phyloP scores from a whole-genome alignment of 257 asterid genomes.

The Verbena officinalis region DNA sequence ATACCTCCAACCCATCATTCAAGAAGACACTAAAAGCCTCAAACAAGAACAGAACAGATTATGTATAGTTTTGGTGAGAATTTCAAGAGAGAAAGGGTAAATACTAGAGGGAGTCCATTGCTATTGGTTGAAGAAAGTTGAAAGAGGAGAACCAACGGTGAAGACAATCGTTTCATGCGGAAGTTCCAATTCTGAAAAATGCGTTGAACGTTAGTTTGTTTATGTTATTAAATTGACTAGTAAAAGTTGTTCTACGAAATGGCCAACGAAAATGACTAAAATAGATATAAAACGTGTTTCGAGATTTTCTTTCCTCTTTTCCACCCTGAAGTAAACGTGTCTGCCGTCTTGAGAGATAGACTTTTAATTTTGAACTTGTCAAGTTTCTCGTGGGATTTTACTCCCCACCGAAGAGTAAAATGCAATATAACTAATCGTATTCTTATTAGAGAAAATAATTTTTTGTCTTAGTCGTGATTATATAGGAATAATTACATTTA shows the following conservation, averaged over 20 bases:
- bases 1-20: conserved; percentile 71
- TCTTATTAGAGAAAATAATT: too few species aligned
- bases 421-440: too few species aligned
- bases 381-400: neutral
- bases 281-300: neutral
- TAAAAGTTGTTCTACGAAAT: conserved; percentile 13
- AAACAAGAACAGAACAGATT: conserved; percentile 1
- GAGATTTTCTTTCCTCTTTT: too few species aligned
- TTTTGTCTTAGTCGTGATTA: too few species aligned
- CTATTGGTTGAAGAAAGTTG: neutral
- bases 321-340: neutral
- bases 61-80: neutral
- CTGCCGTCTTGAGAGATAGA: neutral
- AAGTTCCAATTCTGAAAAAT: conserved; percentile 27
- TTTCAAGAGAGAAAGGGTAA: neutral
- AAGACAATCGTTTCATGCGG: conserved; percentile 2
- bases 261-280: neutral
- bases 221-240: conserved; percentile 21
- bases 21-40: conserved; percentile 10
- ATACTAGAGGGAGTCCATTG: conserved; percentile 16
- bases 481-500: too few species aligned
- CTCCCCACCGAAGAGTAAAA: neutral
- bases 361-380: neutral
- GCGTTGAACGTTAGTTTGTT: conserved; percentile 35
- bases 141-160: neutral